phyloP scores from a whole-genome alignment of 2,329 filamentous ascomycete species.

The Paecilomyces sp. region DNA sequence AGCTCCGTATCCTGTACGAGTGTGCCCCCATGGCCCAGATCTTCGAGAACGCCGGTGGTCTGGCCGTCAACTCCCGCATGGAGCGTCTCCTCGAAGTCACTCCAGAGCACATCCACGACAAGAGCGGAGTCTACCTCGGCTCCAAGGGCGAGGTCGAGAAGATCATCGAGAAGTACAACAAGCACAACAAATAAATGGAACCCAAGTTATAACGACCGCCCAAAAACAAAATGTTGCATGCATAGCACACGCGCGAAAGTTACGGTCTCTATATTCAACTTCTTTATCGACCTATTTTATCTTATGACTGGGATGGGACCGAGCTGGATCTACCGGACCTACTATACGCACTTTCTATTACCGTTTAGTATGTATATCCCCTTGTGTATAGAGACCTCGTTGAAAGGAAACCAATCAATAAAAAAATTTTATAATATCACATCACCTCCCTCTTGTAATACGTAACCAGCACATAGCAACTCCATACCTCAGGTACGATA shows the following conservation, averaged over 20 bases:
- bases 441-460: neutral
- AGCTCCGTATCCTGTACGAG: slow-evolving; percentile 94
- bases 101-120: slow-evolving; percentile 90
- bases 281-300: neutral
- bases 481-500: too few species aligned
- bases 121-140: slow-evolving; percentile 91
- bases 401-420: neutral
- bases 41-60: slow-evolving; percentile 95
- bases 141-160: slow-evolving; percentile 94
- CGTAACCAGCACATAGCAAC: too few species aligned
- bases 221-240: neutral
- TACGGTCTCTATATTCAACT: neutral
- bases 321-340: neutral
- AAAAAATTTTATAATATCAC: neutral
- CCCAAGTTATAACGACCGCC: neutral
- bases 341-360: neutral
- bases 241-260: neutral
- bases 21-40: slow-evolving; percentile 98
- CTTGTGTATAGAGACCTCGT: neutral
- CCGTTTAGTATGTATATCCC: neutral
- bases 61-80: slow-evolving; percentile 89
- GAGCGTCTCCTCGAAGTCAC: slow-evolving; percentile 80
- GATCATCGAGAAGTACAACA: slow-evolving; percentile 75
- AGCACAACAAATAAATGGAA: slow-evolving; percentile 20
- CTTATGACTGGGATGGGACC: neutral